These are phyloP conservation scores for Jatropha curcas DNA, from an alignment of 345 rosid species.

Conservation along the genomic window DNA sequence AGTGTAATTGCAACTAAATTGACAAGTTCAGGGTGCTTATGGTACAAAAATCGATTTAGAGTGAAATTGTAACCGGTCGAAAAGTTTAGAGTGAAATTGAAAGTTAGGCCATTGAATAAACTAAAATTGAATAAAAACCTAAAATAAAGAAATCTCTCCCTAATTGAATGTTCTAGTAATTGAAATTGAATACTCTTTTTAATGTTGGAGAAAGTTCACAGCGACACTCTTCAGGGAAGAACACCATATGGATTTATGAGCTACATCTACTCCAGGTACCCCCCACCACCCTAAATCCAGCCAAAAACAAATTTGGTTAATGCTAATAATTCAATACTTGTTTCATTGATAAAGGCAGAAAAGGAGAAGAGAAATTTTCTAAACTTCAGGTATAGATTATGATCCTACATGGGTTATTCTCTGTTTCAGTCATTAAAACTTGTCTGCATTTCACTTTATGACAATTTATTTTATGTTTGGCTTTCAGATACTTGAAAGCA, in stretches of 20 bases:
- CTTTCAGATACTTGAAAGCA: constrained; percentile 13
- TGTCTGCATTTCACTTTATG: neutral
- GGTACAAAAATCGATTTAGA: no score
- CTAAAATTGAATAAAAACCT: no score
- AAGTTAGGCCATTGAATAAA: no score
- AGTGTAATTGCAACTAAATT: no score
- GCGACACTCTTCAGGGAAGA: constrained; percentile 18
- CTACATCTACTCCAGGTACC: constrained; percentile 21
- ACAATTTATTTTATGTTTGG: neutral
- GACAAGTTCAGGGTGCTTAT: no score
- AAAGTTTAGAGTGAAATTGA: no score
- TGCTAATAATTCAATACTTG: neutral
- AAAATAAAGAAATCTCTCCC: no score
- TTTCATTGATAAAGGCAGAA: neutral
- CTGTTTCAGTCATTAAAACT: neutral
- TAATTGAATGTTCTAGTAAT: no score
- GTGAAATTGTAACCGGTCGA: no score
- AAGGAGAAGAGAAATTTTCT: neutral
- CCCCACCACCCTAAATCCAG: constrained; percentile 8
- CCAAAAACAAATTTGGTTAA: neutral
- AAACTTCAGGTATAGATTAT: neutral
- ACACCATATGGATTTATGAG: constrained; percentile 23
- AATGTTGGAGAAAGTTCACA: constrained; percentile 11
- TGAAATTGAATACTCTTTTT: no score
- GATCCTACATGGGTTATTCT: neutral